A percentile compares a stretch with the other conserved stretches of the same genome.
Evolutionary conservation across 495 filamentous ascomycete species (phyloP).

Genomic region (Aspergillus saccharolyticus): DNA sequence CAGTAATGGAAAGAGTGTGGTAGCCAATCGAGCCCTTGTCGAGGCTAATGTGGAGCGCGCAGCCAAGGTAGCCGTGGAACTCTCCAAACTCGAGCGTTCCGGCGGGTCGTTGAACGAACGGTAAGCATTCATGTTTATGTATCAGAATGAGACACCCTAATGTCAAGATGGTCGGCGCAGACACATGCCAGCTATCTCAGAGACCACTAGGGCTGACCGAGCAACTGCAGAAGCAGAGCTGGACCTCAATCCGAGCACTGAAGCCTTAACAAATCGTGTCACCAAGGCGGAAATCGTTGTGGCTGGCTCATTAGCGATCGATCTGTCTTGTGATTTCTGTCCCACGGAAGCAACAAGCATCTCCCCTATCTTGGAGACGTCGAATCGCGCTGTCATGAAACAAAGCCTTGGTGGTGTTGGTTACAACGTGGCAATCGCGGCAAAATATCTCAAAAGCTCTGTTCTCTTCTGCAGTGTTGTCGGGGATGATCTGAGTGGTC

Average conservation of each 20-base stretch:
- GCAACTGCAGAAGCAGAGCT: conserved; percentile 18
- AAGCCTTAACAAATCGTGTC: conserved; percentile 8
- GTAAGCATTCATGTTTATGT: conserved; percentile 31
- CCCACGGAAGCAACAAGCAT: conserved; percentile 32
- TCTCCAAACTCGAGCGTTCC: conserved; percentile 56
- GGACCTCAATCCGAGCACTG: conserved; percentile 7
- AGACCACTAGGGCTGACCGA: conserved; percentile 24
- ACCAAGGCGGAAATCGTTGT: conserved; percentile 64
- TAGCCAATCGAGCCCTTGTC: conserved; percentile 73
- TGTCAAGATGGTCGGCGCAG: conserved; percentile 32
- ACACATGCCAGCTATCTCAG: conserved; percentile 38
- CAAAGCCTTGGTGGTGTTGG: conserved; percentile 91
- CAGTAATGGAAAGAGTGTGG: conserved; percentile 64
- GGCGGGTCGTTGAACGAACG: conserved; percentile 27
- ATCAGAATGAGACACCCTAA: conserved; percentile 25
- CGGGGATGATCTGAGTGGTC: conserved; percentile 71
- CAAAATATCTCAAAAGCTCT: conserved; percentile 54
- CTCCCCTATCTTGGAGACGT: conserved; percentile 65
- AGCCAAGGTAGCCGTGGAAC: conserved; percentile 70
- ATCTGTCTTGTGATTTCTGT: conserved; percentile 76
- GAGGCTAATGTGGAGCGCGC: conserved; percentile 75
- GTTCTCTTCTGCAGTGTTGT: conserved; percentile 70
- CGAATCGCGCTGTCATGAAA: conserved; percentile 73
- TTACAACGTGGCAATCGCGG: conserved; percentile 83
- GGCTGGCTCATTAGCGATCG: conserved; percentile 83